Evolutionary conservation across 1,139 yeast genomes (phyloP).

Genomic region (Geotrichum klebahnii): DNA sequence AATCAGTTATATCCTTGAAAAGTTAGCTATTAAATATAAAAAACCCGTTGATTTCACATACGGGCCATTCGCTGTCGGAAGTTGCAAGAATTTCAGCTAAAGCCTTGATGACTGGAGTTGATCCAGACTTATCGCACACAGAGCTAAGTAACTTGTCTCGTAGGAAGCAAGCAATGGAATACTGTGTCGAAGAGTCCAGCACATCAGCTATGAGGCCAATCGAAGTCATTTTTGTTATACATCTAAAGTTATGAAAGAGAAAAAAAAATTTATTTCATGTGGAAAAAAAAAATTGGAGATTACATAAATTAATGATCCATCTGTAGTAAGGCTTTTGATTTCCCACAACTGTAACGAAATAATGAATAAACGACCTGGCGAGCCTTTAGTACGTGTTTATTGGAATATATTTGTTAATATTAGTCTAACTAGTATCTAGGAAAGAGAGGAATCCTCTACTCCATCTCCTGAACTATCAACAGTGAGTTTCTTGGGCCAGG

Average conservation of each 20-base stretch:
- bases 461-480: background rate
- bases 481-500: background rate
- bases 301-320: slow-evolving; percentile 2
- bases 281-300: background rate
- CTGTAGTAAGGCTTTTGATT: too few species aligned
- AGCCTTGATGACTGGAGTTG: slow-evolving; percentile 8
- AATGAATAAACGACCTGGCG: slow-evolving; percentile 7
- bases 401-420: background rate
- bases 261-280: background rate
- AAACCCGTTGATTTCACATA: background rate
- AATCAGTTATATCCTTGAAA: slow-evolving; percentile 8
- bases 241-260: too few species aligned
- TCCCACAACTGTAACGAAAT: too few species aligned
- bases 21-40: background rate
- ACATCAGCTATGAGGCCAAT: slow-evolving; percentile 14
- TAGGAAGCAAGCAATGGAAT: slow-evolving; percentile 16
- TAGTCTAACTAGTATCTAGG: background rate
- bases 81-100: slow-evolving; percentile 11
- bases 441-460: background rate
- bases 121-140: background rate
- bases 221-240: slow-evolving; percentile 13
- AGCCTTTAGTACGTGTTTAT: background rate
- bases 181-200: slow-evolving; percentile 14
- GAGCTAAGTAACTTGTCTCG: slow-evolving; percentile 10
- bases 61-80: slow-evolving; percentile 12